These are phyloP conservation scores for Brassica napus DNA, from an alignment of 345 rosid species.

Conservation along the genomic window Da-Ae NC_063447.1:12765501-12766000, in stretches of 20 bases:
- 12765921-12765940: constrained; percentile 20
- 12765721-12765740: no score
- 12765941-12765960: constrained; percentile 48
- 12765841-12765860: background rate
- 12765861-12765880: background rate
- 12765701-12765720: background rate
- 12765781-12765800: background rate
- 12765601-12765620: constrained; percentile 39
- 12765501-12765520: constrained; percentile 55
- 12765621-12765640: constrained; percentile 42
- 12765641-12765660: constrained; percentile 56
- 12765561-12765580: constrained; percentile 7
- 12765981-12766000: constrained; percentile 58
- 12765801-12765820: background rate
- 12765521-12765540: constrained; percentile 39
- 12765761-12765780: background rate
- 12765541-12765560: constrained; percentile 17
- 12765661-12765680: background rate
- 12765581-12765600: constrained; percentile 17
- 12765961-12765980: constrained; percentile 57
- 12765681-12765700: background rate
- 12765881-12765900: background rate
- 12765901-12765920: constrained; percentile 38
- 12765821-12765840: background rate
- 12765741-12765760: background rate